Evolutionary conservation across 2,329 filamentous ascomycete genomes (phyloP).

Genomic region (Polychaeton citri): DNA sequence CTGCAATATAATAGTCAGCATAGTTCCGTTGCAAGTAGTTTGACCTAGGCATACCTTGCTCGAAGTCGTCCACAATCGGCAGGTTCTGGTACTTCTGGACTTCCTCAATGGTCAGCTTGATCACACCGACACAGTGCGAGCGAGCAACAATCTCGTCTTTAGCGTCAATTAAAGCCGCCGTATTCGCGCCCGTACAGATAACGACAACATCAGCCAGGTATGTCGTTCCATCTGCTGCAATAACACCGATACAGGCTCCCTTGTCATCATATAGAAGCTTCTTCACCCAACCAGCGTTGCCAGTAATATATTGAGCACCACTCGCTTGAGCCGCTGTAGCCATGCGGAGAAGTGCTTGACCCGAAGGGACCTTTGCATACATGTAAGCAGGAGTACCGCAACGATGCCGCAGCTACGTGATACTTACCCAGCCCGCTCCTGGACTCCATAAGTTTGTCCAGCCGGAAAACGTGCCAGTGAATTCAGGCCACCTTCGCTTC

Average conservation of each 20-base stretch:
- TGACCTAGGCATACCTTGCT: constrained; percentile 5
- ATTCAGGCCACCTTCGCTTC: constrained; percentile 6
- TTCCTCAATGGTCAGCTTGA: constrained; percentile 17
- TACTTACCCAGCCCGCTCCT: constrained; percentile 12
- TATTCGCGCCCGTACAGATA: constrained; percentile 7
- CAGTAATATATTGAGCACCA: constrained; percentile 7
- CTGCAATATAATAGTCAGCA: too few relatives aligned
- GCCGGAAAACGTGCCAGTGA: constrained; percentile 6
- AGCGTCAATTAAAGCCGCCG: constrained; percentile 8
- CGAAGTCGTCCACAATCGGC: constrained; percentile 15
- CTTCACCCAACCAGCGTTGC: constrained; percentile 7
- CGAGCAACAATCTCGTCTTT: constrained; percentile 11
- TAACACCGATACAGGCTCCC: constrained; percentile 3
- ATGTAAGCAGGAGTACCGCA: background rate
- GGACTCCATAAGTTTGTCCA: constrained; percentile 14
- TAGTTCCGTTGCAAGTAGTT: too few relatives aligned
- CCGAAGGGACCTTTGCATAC: background rate
- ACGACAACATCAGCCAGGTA: constrained; percentile 8
- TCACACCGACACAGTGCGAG: constrained; percentile 15
- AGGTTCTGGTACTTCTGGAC: constrained; percentile 12
- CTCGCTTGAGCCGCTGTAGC: constrained; percentile 5
- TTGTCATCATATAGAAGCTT: constrained; percentile 4
- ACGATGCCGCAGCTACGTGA: background rate
- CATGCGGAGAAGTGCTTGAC: constrained; percentile 6
- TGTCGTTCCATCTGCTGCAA: constrained; percentile 4